Percentiles rank a stretch among this genome's conserved stretches.
Conservation (phyloP, 352 stramenopile genomes). For the Sclerospora graminicola region DNA sequence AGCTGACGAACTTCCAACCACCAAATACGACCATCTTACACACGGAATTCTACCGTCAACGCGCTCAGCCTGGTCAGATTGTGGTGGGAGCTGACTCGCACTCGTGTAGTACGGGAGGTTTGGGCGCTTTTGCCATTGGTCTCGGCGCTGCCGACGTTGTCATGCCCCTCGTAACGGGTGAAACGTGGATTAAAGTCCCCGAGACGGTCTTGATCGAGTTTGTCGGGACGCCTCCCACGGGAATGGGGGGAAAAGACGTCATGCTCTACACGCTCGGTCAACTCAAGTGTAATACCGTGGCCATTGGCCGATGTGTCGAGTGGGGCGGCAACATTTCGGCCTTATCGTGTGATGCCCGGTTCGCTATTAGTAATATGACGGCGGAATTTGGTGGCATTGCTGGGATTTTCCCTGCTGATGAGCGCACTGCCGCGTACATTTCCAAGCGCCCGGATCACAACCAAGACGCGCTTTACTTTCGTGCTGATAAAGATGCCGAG, state of each 20-base stretch:
- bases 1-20: conserved; percentile 64
- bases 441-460: not conserved
- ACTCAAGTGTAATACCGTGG: conserved; percentile 77
- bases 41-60: conserved; percentile 71
- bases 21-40: conserved; percentile 84
- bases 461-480: conserved; percentile 67
- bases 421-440: conserved; percentile 21
- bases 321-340: conserved; percentile 62
- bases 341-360: conserved; percentile 43
- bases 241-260: conserved; percentile 74
- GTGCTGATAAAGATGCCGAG: conserved; percentile 49
- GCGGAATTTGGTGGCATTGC: conserved; percentile 77
- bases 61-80: conserved; percentile 73
- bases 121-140: conserved; percentile 65
- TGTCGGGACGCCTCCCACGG: conserved; percentile 44
- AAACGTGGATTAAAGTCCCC: conserved; percentile 82
- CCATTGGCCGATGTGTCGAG: conserved; percentile 71
- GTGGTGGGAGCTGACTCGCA: conserved; percentile 74
- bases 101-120: conserved; percentile 66
- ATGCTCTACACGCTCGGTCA: conserved; percentile 72
- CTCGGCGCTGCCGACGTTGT: conserved; percentile 70
- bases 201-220: conserved; percentile 76
- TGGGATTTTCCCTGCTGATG: conserved; percentile 71
- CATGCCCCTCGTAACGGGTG: conserved; percentile 72
- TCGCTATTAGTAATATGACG: conserved; percentile 78